phyloP scores from a whole-genome alignment of 108 stramenopile species.

The Seminavis robusta region DNA sequence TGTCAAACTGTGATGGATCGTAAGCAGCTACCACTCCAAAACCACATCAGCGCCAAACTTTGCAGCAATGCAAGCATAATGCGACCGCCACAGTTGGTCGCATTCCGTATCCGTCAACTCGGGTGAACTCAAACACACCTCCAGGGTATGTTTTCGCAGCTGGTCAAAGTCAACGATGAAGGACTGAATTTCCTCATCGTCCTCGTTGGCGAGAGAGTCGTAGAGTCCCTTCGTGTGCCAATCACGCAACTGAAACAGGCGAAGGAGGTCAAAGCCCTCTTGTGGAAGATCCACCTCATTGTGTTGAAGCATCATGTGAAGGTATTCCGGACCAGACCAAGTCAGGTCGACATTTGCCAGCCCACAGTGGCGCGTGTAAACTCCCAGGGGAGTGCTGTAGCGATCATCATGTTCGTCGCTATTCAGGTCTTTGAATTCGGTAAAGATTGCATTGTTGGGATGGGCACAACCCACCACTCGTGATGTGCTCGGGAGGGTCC shows the following conservation, averaged over 20 bases:
- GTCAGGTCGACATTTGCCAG: slow-evolving; percentile 39
- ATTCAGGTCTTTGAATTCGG: slow-evolving; percentile 40
- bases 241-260: slow-evolving; percentile 36
- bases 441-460: slow-evolving; percentile 26
- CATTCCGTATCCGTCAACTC: slow-evolving; percentile 53
- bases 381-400: slow-evolving; percentile 36
- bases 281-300: slow-evolving; percentile 42
- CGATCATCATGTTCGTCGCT: slow-evolving; percentile 31
- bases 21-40: slow-evolving; percentile 52
- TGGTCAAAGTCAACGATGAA: slow-evolving; percentile 50
- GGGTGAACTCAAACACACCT: slow-evolving; percentile 2
- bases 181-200: slow-evolving; percentile 33
- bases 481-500: slow-evolving; percentile 49
- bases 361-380: slow-evolving; percentile 38
- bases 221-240: slow-evolving; percentile 48
- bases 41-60: slow-evolving; percentile 42
- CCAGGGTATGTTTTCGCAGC: slow-evolving; percentile 16
- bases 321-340: slow-evolving; percentile 61
- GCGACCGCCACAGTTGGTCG: slow-evolving; percentile 31
- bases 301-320: slow-evolving; percentile 51
- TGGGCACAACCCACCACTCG: slow-evolving; percentile 43
- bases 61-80: slow-evolving; percentile 42
- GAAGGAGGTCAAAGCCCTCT: slow-evolving; percentile 45
- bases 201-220: slow-evolving; percentile 21
- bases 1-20: no score